Evolutionary conservation across 73 alveolate species (phyloP).

Genomic region (Symbiodinium natans): DNA sequence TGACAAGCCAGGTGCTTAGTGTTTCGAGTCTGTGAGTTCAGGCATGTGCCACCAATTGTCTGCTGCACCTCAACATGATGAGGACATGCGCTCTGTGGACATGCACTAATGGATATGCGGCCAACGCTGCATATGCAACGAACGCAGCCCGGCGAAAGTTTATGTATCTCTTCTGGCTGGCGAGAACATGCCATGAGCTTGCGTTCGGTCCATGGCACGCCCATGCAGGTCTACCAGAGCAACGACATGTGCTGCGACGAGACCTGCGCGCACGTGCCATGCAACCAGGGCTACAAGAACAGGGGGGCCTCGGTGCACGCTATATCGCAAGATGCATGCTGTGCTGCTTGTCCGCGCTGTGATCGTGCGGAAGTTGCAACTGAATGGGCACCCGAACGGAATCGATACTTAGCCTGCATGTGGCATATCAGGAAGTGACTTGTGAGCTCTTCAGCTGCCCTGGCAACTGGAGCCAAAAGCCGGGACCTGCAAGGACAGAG

Average conservation of each 20-base stretch:
- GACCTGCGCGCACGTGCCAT: slow-evolving; percentile 34
- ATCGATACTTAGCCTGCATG: too few species aligned
- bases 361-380: too few species aligned
- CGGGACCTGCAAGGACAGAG: not conserved
- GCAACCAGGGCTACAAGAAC: slow-evolving; percentile 37
- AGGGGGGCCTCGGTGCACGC: slow-evolving; percentile 31
- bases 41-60: not conserved
- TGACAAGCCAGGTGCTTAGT: slow-evolving; percentile 11
- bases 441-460: slow-evolving; percentile 48
- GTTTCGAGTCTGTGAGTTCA: not conserved
- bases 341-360: slow-evolving; percentile 5
- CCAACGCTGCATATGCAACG: slow-evolving; percentile 16
- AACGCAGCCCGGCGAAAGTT: slow-evolving; percentile 1
- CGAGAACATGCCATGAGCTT: not conserved
- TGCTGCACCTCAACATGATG: not conserved
- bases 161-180: not conserved
- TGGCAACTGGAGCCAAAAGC: slow-evolving; percentile 57
- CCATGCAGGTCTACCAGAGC: slow-evolving; percentile 46
- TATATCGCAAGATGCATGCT: slow-evolving; percentile 43
- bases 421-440: slow-evolving; percentile 31
- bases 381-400: too few species aligned
- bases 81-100: slow-evolving; percentile 84
- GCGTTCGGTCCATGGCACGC: not conserved
- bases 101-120: slow-evolving; percentile 25
- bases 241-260: slow-evolving; percentile 89